phyloP scores from a whole-genome alignment of 2,329 filamentous ascomycete species.

The Calonectria montana region DNA sequence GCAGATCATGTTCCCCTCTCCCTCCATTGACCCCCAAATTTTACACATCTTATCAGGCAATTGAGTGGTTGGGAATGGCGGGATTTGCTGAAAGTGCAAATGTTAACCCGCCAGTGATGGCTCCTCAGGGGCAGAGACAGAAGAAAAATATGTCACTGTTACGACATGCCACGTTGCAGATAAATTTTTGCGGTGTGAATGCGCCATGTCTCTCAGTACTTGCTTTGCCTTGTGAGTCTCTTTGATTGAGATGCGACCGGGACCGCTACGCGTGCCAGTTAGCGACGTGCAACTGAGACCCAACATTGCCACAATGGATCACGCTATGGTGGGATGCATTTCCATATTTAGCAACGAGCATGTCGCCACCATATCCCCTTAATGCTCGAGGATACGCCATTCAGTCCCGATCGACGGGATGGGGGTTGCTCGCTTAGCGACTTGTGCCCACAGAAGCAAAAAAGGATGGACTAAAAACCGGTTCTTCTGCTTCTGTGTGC shows the following conservation, averaged over 20 bases:
- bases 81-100: not conserved
- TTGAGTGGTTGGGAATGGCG: not conserved
- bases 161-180: not conserved
- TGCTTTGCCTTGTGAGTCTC: not conserved
- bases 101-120: not conserved
- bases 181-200: not conserved
- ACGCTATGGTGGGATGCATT: not conserved
- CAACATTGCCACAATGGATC: not conserved
- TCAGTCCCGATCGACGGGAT: not conserved
- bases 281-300: not conserved
- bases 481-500: not conserved
- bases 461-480: not conserved
- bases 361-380: not conserved
- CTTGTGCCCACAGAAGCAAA: not conserved
- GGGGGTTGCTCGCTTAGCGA: not conserved
- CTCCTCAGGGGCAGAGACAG: not conserved
- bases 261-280: not conserved
- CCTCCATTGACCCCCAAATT: no score
- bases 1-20: not conserved
- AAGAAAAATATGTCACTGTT: not conserved
- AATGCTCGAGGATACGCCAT: not conserved
- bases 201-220: not conserved
- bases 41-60: no score
- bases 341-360: slow-evolving; percentile 1
- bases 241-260: not conserved